Conservation (phyloP, 164 flowering plant genomes). For the Vitis labrusca region DNA sequence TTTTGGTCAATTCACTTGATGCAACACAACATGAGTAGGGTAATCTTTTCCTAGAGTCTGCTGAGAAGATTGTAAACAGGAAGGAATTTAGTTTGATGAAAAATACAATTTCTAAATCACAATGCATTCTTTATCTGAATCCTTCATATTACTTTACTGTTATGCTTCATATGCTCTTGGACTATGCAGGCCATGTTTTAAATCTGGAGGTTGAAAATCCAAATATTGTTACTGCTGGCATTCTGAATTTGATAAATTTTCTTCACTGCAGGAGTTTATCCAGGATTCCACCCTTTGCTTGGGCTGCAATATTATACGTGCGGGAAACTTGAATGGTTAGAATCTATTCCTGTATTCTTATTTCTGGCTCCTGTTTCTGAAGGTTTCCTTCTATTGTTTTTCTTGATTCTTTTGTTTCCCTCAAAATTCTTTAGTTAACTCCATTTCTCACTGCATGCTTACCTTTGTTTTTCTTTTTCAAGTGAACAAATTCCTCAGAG, state of each 20-base stretch:
- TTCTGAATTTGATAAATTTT: conserved; percentile 3
- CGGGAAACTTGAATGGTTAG: conserved; percentile 95
- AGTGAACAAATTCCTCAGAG: neutral
- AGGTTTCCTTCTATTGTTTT: neutral
- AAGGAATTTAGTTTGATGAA: no score
- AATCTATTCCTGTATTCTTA: neutral
- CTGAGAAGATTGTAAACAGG: no score
- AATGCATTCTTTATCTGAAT: no score
- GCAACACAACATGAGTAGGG: no score
- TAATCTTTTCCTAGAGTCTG: no score
- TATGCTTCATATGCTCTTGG: no score
- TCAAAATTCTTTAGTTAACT: neutral
- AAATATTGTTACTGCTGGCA: neutral
- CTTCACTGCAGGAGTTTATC: conserved; percentile 68
- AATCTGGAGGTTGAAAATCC: neutral
- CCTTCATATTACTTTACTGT: no score
- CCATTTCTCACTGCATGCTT: neutral
- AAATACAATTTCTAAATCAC: no score
- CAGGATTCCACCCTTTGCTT: conserved; percentile 70
- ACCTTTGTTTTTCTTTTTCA: neutral
- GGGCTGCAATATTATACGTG: conserved; percentile 88
- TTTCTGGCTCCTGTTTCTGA: neutral
- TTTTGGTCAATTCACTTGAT: no score
- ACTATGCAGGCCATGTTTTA: neutral
- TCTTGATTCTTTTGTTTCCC: neutral